A percentile compares a stretch with the other conserved stretches of the same genome.
Conservation (phyloP, 1,284 basidiomycete species). For the Gomphus bonarii region DNA sequence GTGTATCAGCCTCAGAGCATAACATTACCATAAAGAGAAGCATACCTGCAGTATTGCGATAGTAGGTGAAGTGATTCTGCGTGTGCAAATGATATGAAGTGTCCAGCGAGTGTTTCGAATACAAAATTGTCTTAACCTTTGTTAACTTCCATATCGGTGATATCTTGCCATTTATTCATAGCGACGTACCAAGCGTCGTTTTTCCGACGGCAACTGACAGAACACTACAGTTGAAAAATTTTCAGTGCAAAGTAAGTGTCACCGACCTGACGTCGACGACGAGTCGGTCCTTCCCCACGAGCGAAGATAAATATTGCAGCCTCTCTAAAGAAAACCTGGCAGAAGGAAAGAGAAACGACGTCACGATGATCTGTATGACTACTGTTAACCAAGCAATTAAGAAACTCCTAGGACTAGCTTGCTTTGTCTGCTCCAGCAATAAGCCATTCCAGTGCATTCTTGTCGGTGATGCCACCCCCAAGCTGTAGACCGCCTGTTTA, state of each 20-base stretch:
- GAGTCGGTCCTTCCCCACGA: slow-evolving; percentile 76
- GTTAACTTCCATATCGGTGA: slow-evolving; percentile 90
- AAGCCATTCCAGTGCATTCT: slow-evolving; percentile 82
- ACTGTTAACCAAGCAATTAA: background rate
- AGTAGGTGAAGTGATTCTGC: slow-evolving; percentile 64
- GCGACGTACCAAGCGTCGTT: slow-evolving; percentile 85
- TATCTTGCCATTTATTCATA: slow-evolving; percentile 98
- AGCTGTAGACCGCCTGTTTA: slow-evolving; percentile 69
- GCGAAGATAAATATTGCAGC: slow-evolving; percentile 51
- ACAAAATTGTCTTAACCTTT: slow-evolving; percentile 40
- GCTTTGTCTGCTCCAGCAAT: slow-evolving; percentile 90
- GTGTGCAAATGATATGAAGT: background rate
- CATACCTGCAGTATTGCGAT: slow-evolving; percentile 68
- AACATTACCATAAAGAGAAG: background rate
- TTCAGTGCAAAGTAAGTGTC: slow-evolving; percentile 1
- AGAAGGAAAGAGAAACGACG: slow-evolving; percentile 87
- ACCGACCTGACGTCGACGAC: slow-evolving; percentile 90
- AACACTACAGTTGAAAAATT: slow-evolving; percentile 1
- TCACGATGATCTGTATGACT: slow-evolving; percentile 80
- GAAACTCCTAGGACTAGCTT: slow-evolving; percentile 1
- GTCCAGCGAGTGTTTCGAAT: slow-evolving; percentile 4
- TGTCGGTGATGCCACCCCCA: slow-evolving; percentile 83
- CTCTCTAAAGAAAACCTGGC: slow-evolving; percentile 72
- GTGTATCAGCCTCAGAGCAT: slow-evolving; percentile 8
- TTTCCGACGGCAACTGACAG: slow-evolving; percentile 69